Evolutionary conservation across 1,284 basidiomycete genomes (phyloP).

Genomic region (Ceratobasidium sp.): DNA sequence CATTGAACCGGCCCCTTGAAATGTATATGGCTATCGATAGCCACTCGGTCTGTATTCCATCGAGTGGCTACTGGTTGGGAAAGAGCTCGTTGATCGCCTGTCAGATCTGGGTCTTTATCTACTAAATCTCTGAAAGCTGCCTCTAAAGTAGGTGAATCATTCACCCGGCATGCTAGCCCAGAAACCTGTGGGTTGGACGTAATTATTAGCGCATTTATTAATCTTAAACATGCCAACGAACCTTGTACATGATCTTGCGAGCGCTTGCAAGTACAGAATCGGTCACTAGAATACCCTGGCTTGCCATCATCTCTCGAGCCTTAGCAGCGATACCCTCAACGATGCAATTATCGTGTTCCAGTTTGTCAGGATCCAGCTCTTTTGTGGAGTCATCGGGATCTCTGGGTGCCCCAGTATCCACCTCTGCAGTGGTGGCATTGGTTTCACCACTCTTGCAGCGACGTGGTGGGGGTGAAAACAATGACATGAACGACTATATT

Average conservation of each 20-base stretch:
- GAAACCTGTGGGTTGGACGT: neutral
- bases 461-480: constrained; percentile 6
- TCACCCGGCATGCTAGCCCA: constrained; percentile 20
- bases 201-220: neutral
- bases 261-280: neutral
- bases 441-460: neutral
- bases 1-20: neutral
- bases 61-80: constrained; percentile 8
- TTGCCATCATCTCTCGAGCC: neutral
- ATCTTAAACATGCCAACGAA: neutral
- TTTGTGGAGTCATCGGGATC: neutral
- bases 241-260: constrained; percentile 10
- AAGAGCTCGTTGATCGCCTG: neutral
- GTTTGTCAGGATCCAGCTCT: constrained; percentile 20
- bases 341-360: neutral
- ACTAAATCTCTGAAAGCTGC: neutral
- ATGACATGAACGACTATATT: constrained; percentile 18
- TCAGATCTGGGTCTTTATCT: neutral
- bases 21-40: constrained; percentile 14
- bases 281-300: neutral
- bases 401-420: neutral
- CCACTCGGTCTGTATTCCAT: constrained; percentile 17
- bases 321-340: neutral
- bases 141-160: neutral
- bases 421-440: neutral